Evolutionary conservation across 768 basidiomycete species (phyloP), one percentile per base, ranked within the genome.

Genomic region (Boletus eberwhitei): DNA sequence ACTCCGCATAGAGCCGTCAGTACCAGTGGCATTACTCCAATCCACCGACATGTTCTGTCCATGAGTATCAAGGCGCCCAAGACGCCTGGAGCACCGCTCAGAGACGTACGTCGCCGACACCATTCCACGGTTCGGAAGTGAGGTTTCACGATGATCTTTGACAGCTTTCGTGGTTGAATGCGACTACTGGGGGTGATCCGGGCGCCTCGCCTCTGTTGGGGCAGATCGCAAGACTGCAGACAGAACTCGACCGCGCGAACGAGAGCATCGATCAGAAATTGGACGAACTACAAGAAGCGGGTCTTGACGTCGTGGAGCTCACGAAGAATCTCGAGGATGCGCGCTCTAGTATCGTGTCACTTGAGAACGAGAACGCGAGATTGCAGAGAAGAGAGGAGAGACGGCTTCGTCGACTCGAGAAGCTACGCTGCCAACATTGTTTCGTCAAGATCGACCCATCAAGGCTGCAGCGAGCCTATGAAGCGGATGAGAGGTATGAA

Each of bases 191-290:
- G 0, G 64, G 62, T 5, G 86, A 88, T 55, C 76, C 78, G 6
- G 76, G 80, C 13, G 70, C 80, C 3, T 75, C 85, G 4, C 87
- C 88, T 32, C 70, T 90, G 17, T 66, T 91, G n/a, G 72, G 77
- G 2, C 88, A 93, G 67, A 88, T 93, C 47, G 77, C 75, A 48
- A 80, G 86, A 22, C 74, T 94, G 36, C 87, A 93, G 61, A 75
- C 75, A 17, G 86, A 93, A 60, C 84, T 94, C 26, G 86, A 88
- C 58, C 77, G 67, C 3, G 92, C 91, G 11, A 93, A 95, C 65
- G 85, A 87, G 35, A 87, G 82, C 61, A 89, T 95, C 50, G 93
- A 95, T 61, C 86, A 92, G 64, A 93, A 94, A 68, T 77, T 95
- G 16, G 90, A 92, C 65, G 84, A 86, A 48, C 83, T 95, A 3